Base-by-base conservation (phyloP, 371 early-diverging fungal genomes). In the Mortierella polycephala region DNA sequence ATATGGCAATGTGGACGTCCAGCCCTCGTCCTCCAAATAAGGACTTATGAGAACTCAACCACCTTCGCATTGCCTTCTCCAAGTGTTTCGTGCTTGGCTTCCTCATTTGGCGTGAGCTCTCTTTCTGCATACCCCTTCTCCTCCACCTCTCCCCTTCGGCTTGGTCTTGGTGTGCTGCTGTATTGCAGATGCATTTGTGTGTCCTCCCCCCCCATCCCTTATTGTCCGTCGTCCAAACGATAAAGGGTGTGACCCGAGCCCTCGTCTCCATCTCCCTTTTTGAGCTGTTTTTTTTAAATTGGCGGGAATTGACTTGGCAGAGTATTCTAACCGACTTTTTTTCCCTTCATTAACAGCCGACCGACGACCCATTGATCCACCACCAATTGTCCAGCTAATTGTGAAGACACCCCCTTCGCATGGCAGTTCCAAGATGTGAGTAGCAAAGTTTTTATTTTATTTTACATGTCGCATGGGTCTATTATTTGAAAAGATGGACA, bases 351-450 rank as follows among this genome's bases (percentile, higher is more conserved):
- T 9, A 14, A 41, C 44, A 77, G 79, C 79, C 67, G 98, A 98
- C 75, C 85, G 98, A 65, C 75, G 97, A 57, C 98, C 98, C 13
- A 91, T 98, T 13, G 97, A 98, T 75, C 98, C 98, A 49, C 97
- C 96, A 42, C 97, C 97, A 1, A 92, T 97, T 68, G 92, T 96
- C 42, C 94, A 94, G 75, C 83, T 94, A 3, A 79, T 85, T 55
- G 91, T 93, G 55, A 64, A 64, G 16, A 56, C 62, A 2, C 71
- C 75, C 45, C 65, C 69, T 6, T 61, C 70, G 13, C 16, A 13
- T 18, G 60, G 56, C 1, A 57, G 63, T 42, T 42, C 42, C 39
- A 67, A 64, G 64, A 69, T 54, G 72, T 69, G 62, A 61, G 64
- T 9, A 30, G 30, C 30, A 30, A 30, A 30, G 30, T 30, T 4